Base-by-base conservation (phyloP, 2,329 filamentous ascomycete species). In the Verticillium isaacii region DNA sequence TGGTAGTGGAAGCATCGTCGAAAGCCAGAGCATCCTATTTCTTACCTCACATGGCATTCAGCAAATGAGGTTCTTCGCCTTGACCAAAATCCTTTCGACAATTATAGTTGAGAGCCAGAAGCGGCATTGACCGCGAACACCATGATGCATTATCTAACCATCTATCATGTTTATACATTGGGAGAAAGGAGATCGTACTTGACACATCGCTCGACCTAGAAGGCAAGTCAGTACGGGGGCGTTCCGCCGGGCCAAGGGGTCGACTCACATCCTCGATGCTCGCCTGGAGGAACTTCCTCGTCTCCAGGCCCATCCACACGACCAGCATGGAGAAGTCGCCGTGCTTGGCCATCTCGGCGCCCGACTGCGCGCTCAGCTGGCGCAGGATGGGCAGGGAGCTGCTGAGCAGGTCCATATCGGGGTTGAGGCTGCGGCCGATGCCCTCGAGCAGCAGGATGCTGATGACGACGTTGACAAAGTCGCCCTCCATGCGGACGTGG, bases 391-490 rank as follows among this genome's bases (percentile, higher is more conserved):
- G 95, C 57, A 99, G 79, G 8, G 93, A 92, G 70, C 92, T 93
- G 71, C 80, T 83, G 66, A 99, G 89, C 14, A 99, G 80, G 76
- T 99, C 95, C 56, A 97, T 80, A 60, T 94, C 82, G 0, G 95
- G 94, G 73, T 98, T 89, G 17, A 99, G 78, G 63, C 83, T 92
- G 64, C 95, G 85, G 0, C 95, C 95, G 70, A 98, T 99, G 7
- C 95, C 95, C 73, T 99, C 95, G 1, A 99, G 82, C 2, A 99
- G 82, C 37, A 99, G 79, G 60, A 98, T 97, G 63, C 92, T 96
- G 62, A 99, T 89, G 34, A 99, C 94, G 5, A 99, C 95, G 71
- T 99, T 99, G 72, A 99, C 93, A 72, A 98, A 99, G 73, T 99
- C 95, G 9, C 95, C 95, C 75, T 99, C 95, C 58, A 99, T 84